Evolutionary conservation across 73 alveolate genomes (phyloP).

Genomic region (Paramecium bursaria): DNA sequence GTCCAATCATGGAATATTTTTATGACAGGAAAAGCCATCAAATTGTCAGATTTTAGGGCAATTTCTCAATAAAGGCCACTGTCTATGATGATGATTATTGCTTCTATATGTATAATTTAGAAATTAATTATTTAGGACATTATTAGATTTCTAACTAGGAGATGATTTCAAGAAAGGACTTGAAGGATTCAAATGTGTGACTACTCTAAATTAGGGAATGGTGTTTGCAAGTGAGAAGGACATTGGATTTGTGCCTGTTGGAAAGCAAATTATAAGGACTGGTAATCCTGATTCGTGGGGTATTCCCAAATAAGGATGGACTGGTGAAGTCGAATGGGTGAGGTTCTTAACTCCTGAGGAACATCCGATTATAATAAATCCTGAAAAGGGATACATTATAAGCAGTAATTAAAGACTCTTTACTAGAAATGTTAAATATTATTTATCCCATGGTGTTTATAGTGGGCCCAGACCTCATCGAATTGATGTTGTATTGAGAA

Average conservation of each 20-base stretch:
- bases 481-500: neutral
- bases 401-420: constrained; percentile 89
- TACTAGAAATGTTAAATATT: constrained; percentile 49
- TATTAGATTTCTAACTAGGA: no score
- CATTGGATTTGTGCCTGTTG: constrained; percentile 80
- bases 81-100: no score
- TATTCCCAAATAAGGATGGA: constrained; percentile 84
- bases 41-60: no score
- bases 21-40: no score
- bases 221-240: constrained; percentile 63
- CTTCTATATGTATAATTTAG: no score
- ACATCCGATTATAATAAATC: constrained; percentile 88
- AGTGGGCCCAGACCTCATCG: constrained; percentile 69
- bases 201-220: no score
- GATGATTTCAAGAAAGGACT: no score
- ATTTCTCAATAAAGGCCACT: no score
- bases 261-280: constrained; percentile 62
- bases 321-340: constrained; percentile 80
- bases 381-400: constrained; percentile 93
- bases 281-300: constrained; percentile 66
- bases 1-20: constrained; percentile 81
- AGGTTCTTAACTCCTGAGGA: constrained; percentile 78
- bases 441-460: neutral
- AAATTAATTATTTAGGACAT: no score
- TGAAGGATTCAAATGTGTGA: no score